Conservation (phyloP, 2,329 filamentous ascomycete species). For the Fusarium compactum region DNA sequence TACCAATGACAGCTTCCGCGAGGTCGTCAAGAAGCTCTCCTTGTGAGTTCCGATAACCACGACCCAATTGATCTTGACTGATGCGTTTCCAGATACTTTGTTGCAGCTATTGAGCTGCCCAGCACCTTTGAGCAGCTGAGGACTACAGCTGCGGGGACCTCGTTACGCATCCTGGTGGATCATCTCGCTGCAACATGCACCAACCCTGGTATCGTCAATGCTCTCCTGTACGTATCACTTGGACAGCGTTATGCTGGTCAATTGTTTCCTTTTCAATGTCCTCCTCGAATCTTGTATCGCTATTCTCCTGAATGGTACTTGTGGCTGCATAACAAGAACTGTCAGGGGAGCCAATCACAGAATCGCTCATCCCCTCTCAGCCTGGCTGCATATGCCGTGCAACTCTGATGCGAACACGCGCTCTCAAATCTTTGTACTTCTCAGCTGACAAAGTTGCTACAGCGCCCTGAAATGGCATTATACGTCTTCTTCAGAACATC, state of each 20-base stretch:
- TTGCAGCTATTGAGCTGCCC: slow-evolving; percentile 71
- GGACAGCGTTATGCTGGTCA: background rate
- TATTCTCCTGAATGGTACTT: background rate
- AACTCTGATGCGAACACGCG: background rate
- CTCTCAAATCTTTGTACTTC: background rate
- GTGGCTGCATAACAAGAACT: slow-evolving; percentile 25
- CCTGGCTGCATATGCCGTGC: slow-evolving; percentile 18
- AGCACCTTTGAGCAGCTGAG: slow-evolving; percentile 80
- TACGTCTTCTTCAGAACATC: slow-evolving; percentile 70
- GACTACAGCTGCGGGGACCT: slow-evolving; percentile 72
- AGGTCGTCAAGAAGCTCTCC: slow-evolving; percentile 75
- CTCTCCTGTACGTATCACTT: slow-evolving; percentile 71
- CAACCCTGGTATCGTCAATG: slow-evolving; percentile 78
- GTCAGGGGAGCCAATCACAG: slow-evolving; percentile 32
- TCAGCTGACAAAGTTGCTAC: slow-evolving; percentile 20
- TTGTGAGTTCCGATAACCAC: slow-evolving; percentile 56
- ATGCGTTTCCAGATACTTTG: slow-evolving; percentile 66
- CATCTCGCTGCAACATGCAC: slow-evolving; percentile 73
- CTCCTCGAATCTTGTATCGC: background rate
- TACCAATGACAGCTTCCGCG: slow-evolving; percentile 70
- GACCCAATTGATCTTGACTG: slow-evolving; percentile 3
- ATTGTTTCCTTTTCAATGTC: background rate
- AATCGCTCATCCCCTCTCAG: slow-evolving; percentile 9
- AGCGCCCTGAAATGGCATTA: slow-evolving; percentile 83
- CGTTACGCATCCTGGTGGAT: slow-evolving; percentile 69